Conservation (phyloP, 2,329 filamentous ascomycete genomes). For the Chlorencoelia australis region DNA sequence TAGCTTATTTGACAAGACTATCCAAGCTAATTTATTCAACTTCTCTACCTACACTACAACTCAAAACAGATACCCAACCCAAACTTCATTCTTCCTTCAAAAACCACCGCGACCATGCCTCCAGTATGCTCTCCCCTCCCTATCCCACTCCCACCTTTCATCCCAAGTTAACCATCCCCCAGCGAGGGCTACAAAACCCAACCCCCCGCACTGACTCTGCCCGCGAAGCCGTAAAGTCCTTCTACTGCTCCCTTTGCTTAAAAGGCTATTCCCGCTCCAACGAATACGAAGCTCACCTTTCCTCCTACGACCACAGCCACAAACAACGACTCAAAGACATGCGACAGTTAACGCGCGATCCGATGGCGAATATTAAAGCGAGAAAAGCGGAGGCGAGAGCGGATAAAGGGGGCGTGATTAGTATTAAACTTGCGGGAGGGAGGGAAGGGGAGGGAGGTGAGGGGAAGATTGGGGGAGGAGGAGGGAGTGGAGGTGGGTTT, state of each 20-base stretch:
- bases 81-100: slow-evolving; percentile 1
- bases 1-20: slow-evolving; percentile 15
- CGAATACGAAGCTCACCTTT: slow-evolving; percentile 90
- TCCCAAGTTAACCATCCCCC: slow-evolving; percentile 25
- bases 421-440: slow-evolving; percentile 48
- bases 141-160: too few relatives aligned
- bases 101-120: slow-evolving; percentile 35
- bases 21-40: not conserved
- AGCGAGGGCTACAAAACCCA: slow-evolving; percentile 38
- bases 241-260: slow-evolving; percentile 79
- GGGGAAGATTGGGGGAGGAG: slow-evolving; percentile 21
- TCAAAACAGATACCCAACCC: not conserved
- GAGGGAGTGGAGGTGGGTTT: slow-evolving; percentile 37
- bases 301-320: slow-evolving; percentile 91
- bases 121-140: slow-evolving; percentile 35
- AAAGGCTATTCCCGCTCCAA: slow-evolving; percentile 95
- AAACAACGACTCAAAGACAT: slow-evolving; percentile 83
- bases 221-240: slow-evolving; percentile 67
- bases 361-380: slow-evolving; percentile 52
- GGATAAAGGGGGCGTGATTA: slow-evolving; percentile 52
- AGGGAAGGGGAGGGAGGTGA: slow-evolving; percentile 15
- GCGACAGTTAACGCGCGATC: slow-evolving; percentile 72
- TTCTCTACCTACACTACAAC: not conserved
- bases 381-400: slow-evolving; percentile 62
- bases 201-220: slow-evolving; percentile 48